Evolutionary conservation across 164 flowering plant species (phyloP).

Genomic region (Vitis cinerea): DNA sequence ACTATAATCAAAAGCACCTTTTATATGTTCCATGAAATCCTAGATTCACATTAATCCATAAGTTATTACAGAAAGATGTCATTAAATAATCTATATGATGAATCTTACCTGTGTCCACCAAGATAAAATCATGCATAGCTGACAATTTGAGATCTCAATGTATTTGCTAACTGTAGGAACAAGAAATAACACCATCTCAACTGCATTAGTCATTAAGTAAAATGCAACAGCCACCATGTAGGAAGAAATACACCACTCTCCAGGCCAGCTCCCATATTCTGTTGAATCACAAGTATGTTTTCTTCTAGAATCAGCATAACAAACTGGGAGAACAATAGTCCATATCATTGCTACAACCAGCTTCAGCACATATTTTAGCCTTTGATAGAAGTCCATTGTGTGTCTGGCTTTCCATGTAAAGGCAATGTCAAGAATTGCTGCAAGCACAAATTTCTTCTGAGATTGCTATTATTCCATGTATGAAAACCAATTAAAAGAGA

Average conservation of each 20-base stretch:
- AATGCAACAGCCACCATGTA: conserved; percentile 77
- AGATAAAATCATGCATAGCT: conserved; percentile 47
- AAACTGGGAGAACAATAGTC: conserved; percentile 80
- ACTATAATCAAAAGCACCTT: neutral
- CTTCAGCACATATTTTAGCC: conserved; percentile 49
- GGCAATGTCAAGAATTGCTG: conserved; percentile 81
- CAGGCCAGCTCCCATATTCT: conserved; percentile 49
- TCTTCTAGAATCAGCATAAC: conserved; percentile 56
- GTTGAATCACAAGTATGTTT: conserved; percentile 64
- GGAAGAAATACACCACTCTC: conserved; percentile 77
- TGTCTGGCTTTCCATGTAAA: conserved; percentile 87
- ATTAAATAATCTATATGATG: neutral
- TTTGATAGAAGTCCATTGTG: conserved; percentile 54
- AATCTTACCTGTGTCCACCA: conserved; percentile 88
- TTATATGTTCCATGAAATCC: neutral
- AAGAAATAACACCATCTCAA: conserved; percentile 77
- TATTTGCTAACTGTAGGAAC: conserved; percentile 79
- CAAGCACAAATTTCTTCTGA: conserved; percentile 16
- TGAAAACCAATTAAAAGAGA: neutral
- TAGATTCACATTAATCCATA: neutral
- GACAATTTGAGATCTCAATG: conserved; percentile 74
- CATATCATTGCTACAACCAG: conserved; percentile 66
- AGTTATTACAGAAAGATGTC: conserved; percentile 3
- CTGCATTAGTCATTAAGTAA: conserved; percentile 69
- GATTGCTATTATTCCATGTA: neutral